Evolutionary conservation across 495 filamentous ascomycete genomes (phyloP), one percentile per base, ranked within the genome.

Genomic region (Xylaria curta): DNA sequence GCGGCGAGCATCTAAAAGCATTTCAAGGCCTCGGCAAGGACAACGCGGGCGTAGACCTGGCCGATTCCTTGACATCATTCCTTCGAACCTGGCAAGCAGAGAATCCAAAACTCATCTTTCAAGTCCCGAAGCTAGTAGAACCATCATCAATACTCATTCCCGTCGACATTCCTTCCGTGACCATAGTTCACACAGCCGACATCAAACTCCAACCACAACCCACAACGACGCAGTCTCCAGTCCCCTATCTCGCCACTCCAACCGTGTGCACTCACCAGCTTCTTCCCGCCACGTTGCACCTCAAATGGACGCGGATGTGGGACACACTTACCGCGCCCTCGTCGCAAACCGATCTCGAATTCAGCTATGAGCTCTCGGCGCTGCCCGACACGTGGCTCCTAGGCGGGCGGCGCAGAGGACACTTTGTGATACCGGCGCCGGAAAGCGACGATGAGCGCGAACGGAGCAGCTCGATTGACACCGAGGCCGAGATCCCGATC

Each of bases 161-260:
- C 0, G 94, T 98, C 24, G 92, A 97, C 56, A 88, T 98, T n/a
- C 97, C 96, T 0, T 87, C 91, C 8, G 85, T 97, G 31, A 89
- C 92, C 67, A 88, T 98, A 33, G 90, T 98, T 2, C 92, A 95
- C 80, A 97, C 92, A 1, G 92, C 91, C 21, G 90, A 94, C 66
- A 88, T 98, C 54, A 85, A 85, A 33, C 82, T 94, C 15, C 59
- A 66, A 61, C 62, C 75, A 62, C 24, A 75, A 72, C 58, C 81
- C 72, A 68, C 74, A 31, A 51, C 8, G 58, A 63, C 70, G 65
- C 75, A 58, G 70, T 73, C 54, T 78, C 80, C 82, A n/a, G 74
- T 74, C 0, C 78, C 78, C 4, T 76, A 79, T 54, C 74, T 78
- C 61, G 76, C 74, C 60, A 78, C 74, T 38, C 79, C 80, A 15